Base-by-base conservation (phyloP, 495 filamentous ascomycete species). In the Penicillium herquei region DNA sequence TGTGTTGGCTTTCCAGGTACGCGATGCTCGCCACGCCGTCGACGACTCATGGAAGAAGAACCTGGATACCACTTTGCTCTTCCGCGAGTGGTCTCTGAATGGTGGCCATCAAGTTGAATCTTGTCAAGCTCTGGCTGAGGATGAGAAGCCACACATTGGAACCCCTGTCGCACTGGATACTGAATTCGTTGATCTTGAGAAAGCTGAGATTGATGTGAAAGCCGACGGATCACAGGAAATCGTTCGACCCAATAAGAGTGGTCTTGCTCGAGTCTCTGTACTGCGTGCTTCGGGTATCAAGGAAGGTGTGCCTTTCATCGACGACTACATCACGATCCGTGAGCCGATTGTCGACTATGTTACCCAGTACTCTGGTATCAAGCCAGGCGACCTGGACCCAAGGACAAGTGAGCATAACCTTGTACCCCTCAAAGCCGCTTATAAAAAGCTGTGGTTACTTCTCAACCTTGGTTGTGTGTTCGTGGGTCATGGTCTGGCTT, bases 381-480 rank as follows among this genome's bases (percentile, higher is more conserved):
- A 86, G 10, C 77, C 86, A 1, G 88, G 86, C 0, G 94, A 99
- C 66, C 78, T 99, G 18, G 89, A 96, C 63, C 81, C 84, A 3
- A 76, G 76, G 32, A 82, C 79, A 7, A 89, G 89, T 13, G 80
- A 77, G 37, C 92, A 95, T 71, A 87, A 89, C 51, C 80, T 97
- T 0, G 89, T 98, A 7, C 79, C 87, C 9, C 78, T 97, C 31
- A 99, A 98, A 69, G 82, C 85, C 14, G 93, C 92, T 7, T 98
- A 98, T 77, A 99, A 98, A 67, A 96, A 96, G 65, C 84, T 99
- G 31, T 99, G 94, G 94, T 81, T 98, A 11, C 83, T 99, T 7
- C 82, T 98, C 8, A 98, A 99, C 66, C 80, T 97, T 1, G 94
- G 95, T 31, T 96, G 90, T 71, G 78, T 88, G 43, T 99, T 99